phyloP scores from a whole-genome alignment of 2,329 filamentous ascomycete genomes.

The Raffaelea arxii region DNA sequence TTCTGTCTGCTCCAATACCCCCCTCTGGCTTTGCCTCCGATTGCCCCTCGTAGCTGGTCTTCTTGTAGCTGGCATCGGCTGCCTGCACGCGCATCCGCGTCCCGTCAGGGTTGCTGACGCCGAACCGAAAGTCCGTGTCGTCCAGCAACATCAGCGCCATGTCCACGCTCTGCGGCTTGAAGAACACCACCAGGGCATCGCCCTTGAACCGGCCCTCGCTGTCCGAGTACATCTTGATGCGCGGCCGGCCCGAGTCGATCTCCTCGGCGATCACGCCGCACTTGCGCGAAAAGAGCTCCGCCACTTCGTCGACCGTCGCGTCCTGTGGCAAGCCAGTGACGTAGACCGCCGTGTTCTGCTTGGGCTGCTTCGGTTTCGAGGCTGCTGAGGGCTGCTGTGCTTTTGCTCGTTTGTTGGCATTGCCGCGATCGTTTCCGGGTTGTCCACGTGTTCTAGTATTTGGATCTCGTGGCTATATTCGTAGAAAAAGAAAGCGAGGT shows the following conservation, averaged over 20 bases:
- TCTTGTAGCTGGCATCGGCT: conserved; percentile 89
- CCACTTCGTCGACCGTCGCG: conserved; percentile 69
- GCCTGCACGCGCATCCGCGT: conserved; percentile 67
- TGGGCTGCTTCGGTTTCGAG: conserved; percentile 55
- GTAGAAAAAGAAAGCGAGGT: conserved; percentile 2
- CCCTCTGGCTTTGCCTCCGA: background rate
- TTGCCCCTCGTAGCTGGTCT: conserved; percentile 55
- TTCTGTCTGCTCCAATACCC: background rate
- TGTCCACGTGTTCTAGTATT: conserved; percentile 3
- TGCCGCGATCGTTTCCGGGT: background rate
- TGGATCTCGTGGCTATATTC: conserved; percentile 3
- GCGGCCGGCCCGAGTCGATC: conserved; percentile 76
- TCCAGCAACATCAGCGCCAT: conserved; percentile 75
- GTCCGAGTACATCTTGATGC: conserved; percentile 89
- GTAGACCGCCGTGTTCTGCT: conserved; percentile 83
- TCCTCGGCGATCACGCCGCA: conserved; percentile 90
- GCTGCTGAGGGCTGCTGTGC: conserved; percentile 29
- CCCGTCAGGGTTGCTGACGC: conserved; percentile 29
- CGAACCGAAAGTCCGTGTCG: conserved; percentile 68
- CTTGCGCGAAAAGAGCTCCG: conserved; percentile 71
- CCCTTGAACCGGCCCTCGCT: conserved; percentile 81
- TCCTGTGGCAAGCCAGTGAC: conserved; percentile 80
- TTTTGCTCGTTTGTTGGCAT: conserved; percentile 9
- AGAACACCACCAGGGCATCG: conserved; percentile 87
- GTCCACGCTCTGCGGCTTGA: conserved; percentile 85